Evolutionary conservation across 208 protist species (phyloP), one percentile per base, ranked within the genome.

Genomic region (Sergeia podlipaevii): DNA sequence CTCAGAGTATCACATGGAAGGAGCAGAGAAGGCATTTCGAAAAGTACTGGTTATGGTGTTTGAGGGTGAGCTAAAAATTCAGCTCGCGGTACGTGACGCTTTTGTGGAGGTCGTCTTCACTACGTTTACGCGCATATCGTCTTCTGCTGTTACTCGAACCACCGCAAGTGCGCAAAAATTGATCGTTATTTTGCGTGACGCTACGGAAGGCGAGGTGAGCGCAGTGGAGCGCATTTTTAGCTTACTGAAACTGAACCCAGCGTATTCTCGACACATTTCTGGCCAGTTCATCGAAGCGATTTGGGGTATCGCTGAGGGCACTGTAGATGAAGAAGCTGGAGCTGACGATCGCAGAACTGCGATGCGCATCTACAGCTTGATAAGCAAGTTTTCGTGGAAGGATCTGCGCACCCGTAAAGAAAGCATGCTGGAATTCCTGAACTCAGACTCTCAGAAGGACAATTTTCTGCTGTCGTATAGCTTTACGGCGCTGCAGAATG

Each of bases 1-100:
- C 60, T 83, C 75, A 30, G 79, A 88, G 36, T 90, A 82, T 65
- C 78, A 78, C 17, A 52, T 95, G 20, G 77, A 95, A 8, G 80
- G 68, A 10, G 53, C 60, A 10, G 80, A 85, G 17, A 63, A 56
- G 33, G 84, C 85, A 3, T 80, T 91, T 56, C 58, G 88, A 8
- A 77, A 79, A 48, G 81, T 95, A 24, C 66, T 95, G 10, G 82
- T 91, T 8, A 86, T 95, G 80, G 77, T 89, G 26, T 95, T 90
- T 56, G 76, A 92, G 56, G 82, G 80, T 11, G 89, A 95, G 62
- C 51, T 88, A 24, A 92, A 93, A 54, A 90, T 95, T 49, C 84
- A 93, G 65, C 73, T 77, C n/a, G 80, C 89, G 17, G 89, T 95
- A 28, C 79, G 89, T 18, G 89, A 95, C 56, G 89, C 89, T 0